Evolutionary conservation across 331 rosid genomes (phyloP), one percentile per base, ranked within the genome.

Genomic region (Rhamnella rubrinervis): DNA sequence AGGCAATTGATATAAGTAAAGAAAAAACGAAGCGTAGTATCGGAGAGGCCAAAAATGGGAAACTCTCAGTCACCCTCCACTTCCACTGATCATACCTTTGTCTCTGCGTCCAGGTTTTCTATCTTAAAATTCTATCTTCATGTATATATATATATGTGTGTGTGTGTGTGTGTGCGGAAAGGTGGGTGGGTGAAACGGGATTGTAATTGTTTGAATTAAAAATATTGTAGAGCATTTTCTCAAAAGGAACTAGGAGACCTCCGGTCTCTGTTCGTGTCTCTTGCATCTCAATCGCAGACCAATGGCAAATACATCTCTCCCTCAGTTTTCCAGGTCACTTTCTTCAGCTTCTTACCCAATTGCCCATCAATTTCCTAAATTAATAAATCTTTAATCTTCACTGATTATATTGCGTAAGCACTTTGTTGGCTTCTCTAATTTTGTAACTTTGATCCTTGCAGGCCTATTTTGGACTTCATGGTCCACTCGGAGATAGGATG

Each of bases 61-160:
- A 91, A 93, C 81, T 25, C 96, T 76, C 96, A 84, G 52, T 84
- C 98, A 64, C 91, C 96, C 75, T 55, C 82, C 4, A 58, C 91
- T 75, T 66, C 80, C 13, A 59, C 23, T 15, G 79, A 84, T 87
- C 89, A 86, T 74, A 92, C 80, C 72, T 93, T 78, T 65, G 78
- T 75, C 61, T 67, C 92, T 4, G 85, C 98, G 39, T 83, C 92
- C 69, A 88, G 98, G 96, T 89, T 71, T 71, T 47, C 59, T 70
- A 62, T 55, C 63, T 61, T 40, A 10, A 17, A 50, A 17, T 50
- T 38, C 61, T 72, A 9, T 75, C 47, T 71, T 9, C 40, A 18
- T 67, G 0, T n/a, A 11, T 46, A 9, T 35, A 18, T 61, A 15
- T 6, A 57, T 37, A 16, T 8, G 46, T 5, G 44, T 64, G 49